Base-by-base conservation (phyloP, 176 grass and related monocot genomes). In the Aegilops umbellulata region DNA sequence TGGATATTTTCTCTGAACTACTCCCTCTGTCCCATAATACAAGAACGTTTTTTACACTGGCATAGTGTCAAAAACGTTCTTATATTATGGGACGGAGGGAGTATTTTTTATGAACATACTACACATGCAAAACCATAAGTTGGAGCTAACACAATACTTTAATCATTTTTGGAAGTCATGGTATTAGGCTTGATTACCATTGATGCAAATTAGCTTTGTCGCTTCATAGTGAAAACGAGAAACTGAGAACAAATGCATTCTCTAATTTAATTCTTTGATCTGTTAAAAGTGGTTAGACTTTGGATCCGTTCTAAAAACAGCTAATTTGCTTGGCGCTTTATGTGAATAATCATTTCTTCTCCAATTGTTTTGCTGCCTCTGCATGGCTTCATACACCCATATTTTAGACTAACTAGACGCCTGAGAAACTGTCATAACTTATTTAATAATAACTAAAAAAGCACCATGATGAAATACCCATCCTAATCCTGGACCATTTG, bases 161-260 rank as follows among this genome's bases (percentile, higher is more conserved):
- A 20, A 36, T 22, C 5, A 3, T 60, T 62, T 27, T 70, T 44
- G 25, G 17, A 86, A 86, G 55, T 65, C 22, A 38, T 36, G 58
- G 68, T 64, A 73, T 55, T 74, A 47, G 61, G 41, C 39, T 80
- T 85, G 23, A 80, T 44, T 64, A 31, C 60, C 68, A 68, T 76
- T 86, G 47, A 49, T 90, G 27, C 47, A 76, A 74, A 78, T 82
- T 86, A 85, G 13, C 70, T 15, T 77, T 55, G 55, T 29, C 80
- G 7, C 29, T 55, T 85, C 51, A 36, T 62, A 65, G 11, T 60
- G 24, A 80, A n/a, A 78, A 78, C 11, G 7, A 78, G 31, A 22
- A 55, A 80, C 5, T 57, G 66, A 42, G 22, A 74, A 76, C 30
- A 44, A 61, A 57, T 75, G 16, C 25, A 64, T 65, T 80, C 13